Conservation (phyloP, 1,284 basidiomycete species). For the Cutaneotrichosporon sp. region DNA sequence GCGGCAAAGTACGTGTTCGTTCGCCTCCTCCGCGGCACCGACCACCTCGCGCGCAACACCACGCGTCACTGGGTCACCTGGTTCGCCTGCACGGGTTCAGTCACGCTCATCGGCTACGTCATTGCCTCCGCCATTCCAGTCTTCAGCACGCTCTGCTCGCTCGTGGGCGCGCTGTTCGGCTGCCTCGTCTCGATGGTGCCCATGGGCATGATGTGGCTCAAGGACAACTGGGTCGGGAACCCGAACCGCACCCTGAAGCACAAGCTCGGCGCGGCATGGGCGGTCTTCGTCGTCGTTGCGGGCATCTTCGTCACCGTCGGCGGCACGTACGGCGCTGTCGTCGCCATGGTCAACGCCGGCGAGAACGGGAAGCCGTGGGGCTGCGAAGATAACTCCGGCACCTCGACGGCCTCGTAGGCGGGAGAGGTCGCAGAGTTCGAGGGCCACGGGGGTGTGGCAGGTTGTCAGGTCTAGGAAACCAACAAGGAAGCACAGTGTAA, state of each 20-base stretch:
- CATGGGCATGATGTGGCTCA: constrained; percentile 36
- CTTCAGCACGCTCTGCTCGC: constrained; percentile 32
- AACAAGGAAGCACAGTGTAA: too few species aligned
- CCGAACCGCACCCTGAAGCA: constrained; percentile 20
- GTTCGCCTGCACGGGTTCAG: constrained; percentile 29
- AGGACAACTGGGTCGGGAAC: constrained; percentile 22
- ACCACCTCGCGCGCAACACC: constrained; percentile 40
- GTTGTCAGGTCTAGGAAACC: too few species aligned
- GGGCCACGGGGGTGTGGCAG: too few species aligned
- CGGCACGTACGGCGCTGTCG: constrained; percentile 39
- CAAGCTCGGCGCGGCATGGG: constrained; percentile 25
- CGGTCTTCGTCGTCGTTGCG: constrained; percentile 25
- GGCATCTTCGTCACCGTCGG: constrained; percentile 32
- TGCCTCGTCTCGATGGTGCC: constrained; percentile 21
- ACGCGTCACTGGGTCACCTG: constrained; percentile 40
- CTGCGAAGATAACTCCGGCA: constrained; percentile 38
- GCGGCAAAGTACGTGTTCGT: constrained; percentile 37
- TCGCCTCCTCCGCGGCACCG: constrained; percentile 34
- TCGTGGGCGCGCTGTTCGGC: constrained; percentile 35
- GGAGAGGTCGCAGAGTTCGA: too few species aligned
- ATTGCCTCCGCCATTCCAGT: constrained; percentile 26
- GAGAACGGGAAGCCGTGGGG: constrained; percentile 31
- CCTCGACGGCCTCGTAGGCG: background rate
- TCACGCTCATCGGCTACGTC: constrained; percentile 30
- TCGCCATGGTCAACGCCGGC: constrained; percentile 22